A percentile compares a stretch with the other conserved stretches of the same genome.
These are phyloP conservation scores for Malus hybrid DNA, from an alignment of 331 rosid species.

Conservation along the genomic window DNA sequence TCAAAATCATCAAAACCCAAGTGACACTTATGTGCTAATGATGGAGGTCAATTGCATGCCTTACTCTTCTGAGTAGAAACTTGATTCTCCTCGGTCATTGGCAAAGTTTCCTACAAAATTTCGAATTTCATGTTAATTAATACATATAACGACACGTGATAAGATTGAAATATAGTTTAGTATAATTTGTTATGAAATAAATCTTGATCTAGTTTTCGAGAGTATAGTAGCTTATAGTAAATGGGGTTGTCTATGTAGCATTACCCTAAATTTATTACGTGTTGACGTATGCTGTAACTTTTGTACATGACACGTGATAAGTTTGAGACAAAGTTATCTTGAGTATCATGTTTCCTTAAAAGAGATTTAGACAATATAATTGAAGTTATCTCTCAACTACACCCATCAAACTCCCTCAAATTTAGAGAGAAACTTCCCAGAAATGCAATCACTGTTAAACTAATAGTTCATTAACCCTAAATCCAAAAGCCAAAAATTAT, in stretches of 20 bases:
- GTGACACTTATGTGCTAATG: not conserved
- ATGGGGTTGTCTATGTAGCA: not conserved
- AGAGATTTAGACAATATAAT: too few species aligned
- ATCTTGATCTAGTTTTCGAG: not conserved
- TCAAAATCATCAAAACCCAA: not conserved
- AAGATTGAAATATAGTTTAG: not conserved
- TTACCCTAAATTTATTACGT: too few species aligned
- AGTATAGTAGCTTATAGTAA: not conserved
- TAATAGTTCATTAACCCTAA: too few species aligned
- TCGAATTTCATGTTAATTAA: not conserved
- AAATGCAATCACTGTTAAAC: too few species aligned
- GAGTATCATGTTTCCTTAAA: fast-evolving
- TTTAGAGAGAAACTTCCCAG: not conserved
- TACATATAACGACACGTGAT: fast-evolving
- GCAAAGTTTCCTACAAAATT: not conserved
- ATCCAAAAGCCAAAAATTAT: too few species aligned
- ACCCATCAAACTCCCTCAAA: too few species aligned
- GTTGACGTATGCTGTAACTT: not conserved
- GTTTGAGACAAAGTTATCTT: not conserved
- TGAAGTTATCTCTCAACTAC: not conserved
- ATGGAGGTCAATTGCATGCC: not conserved
- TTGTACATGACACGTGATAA: too few species aligned
- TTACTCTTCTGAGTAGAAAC: not conserved
- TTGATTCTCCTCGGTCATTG: not conserved
- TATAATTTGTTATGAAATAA: not conserved